Conservation (phyloP, 176 grass and related monocot species). For the Poa annua region DNA sequence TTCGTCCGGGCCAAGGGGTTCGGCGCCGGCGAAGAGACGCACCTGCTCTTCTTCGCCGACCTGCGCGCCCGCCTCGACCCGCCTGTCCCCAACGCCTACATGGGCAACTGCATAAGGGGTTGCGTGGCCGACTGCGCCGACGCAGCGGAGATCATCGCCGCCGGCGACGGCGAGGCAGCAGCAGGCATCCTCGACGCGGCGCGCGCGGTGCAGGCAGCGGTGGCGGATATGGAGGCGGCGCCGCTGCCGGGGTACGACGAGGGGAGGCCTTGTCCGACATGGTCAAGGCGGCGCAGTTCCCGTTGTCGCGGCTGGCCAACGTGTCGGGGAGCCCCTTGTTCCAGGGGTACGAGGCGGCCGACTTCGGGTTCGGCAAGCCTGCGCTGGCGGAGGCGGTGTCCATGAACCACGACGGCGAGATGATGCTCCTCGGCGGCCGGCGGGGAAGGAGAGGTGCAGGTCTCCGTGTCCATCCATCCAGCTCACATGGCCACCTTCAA, state of each 20-base stretch:
- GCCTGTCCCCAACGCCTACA: constrained; percentile 31
- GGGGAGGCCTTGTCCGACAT: not conserved
- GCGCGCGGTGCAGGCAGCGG: constrained; percentile 32
- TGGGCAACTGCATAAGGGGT: constrained; percentile 46
- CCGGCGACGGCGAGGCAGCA: not conserved
- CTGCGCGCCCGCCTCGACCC: constrained; percentile 33
- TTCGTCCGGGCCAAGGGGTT: constrained; percentile 36
- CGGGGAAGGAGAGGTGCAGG: constrained; percentile 41
- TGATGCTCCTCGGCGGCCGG: constrained; percentile 43
- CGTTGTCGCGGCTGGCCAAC: constrained; percentile 23
- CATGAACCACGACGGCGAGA: constrained; percentile 57
- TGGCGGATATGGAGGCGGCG: constrained; percentile 43
- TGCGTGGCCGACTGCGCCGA: constrained; percentile 19
- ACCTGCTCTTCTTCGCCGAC: constrained; percentile 29
- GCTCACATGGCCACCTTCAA: constrained; percentile 45
- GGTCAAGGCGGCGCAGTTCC: not conserved
- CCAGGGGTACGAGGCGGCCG: constrained; percentile 42
- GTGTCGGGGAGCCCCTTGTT: constrained; percentile 54
- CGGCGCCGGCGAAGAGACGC: not conserved
- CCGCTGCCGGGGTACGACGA: not conserved
- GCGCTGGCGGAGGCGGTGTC: constrained; percentile 57
- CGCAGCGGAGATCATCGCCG: constrained; percentile 3
- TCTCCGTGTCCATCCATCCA: constrained; percentile 47
- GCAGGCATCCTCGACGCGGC: constrained; percentile 23
- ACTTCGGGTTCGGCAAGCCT: constrained; percentile 58